phyloP scores from a whole-genome alignment of 2,329 filamentous ascomycete species.

The Mycosphaerella sp. region DNA sequence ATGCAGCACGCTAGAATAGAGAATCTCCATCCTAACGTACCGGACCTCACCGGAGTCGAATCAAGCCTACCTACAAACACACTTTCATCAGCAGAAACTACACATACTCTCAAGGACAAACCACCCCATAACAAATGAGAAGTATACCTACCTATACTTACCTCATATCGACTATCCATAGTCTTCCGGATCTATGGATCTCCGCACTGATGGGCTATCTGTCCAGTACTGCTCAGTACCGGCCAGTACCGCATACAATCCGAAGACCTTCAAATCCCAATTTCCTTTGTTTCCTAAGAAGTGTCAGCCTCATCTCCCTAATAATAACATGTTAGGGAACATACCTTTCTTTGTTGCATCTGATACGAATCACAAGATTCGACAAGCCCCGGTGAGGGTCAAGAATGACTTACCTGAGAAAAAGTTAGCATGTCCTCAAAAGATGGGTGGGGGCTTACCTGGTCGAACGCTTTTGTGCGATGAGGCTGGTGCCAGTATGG shows the following conservation, averaged over 20 bases:
- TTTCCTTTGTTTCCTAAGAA: neutral
- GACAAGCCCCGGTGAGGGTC: neutral
- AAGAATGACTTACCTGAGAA: too few relatives aligned
- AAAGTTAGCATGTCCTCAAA: neutral
- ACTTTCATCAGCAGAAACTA: neutral
- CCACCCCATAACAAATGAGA: neutral
- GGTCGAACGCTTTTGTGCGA: neutral
- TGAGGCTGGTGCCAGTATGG: neutral
- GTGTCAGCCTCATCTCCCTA: neutral
- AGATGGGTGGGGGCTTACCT: neutral
- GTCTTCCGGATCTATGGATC: neutral
- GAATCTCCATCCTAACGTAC: neutral
- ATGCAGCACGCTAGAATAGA: slow-evolving; percentile 6
- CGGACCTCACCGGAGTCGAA: slow-evolving; percentile 1
- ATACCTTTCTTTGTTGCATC: neutral
- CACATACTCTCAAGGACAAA: too few relatives aligned
- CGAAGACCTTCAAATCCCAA: neutral
- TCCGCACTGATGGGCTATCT: neutral
- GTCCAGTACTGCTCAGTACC: too few relatives aligned
- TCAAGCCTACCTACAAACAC: neutral
- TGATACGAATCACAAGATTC: too few relatives aligned
- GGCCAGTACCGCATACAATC: neutral
- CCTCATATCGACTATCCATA: neutral
- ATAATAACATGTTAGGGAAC: neutral
- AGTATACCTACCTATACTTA: neutral